Conservation (phyloP, 2,329 filamentous ascomycete species). For the Neopestalotiopsis clavispora region DNA sequence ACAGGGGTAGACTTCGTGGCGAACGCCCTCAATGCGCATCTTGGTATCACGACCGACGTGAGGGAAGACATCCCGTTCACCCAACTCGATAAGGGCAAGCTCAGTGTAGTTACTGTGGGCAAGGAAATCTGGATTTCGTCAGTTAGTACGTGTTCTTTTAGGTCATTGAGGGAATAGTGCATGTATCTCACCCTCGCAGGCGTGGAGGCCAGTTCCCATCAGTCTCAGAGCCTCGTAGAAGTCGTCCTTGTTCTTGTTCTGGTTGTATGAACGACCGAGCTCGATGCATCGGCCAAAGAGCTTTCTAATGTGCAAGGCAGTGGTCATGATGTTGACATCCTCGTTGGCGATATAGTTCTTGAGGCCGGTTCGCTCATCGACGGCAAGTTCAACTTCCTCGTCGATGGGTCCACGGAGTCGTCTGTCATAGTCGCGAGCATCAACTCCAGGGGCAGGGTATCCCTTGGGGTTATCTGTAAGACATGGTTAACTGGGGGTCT, state of each 20-base stretch:
- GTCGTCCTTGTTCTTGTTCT: slow-evolving; percentile 72
- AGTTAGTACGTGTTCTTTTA: slow-evolving; percentile 16
- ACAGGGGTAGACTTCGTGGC: slow-evolving; percentile 74
- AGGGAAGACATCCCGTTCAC: slow-evolving; percentile 81
- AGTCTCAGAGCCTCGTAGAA: slow-evolving; percentile 86
- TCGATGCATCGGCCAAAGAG: slow-evolving; percentile 78
- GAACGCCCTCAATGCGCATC: slow-evolving; percentile 71
- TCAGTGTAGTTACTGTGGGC: slow-evolving; percentile 95
- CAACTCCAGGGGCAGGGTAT: slow-evolving; percentile 81
- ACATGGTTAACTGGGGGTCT: not conserved
- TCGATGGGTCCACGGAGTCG: slow-evolving; percentile 84
- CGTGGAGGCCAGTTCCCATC: slow-evolving; percentile 87
- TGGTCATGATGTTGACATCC: slow-evolving; percentile 77
- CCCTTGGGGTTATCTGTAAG: slow-evolving; percentile 70
- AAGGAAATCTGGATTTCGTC: slow-evolving; percentile 68
- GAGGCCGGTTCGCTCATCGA: slow-evolving; percentile 77
- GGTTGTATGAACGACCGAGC: slow-evolving; percentile 76
- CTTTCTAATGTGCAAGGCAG: slow-evolving; percentile 74
- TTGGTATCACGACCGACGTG: slow-evolving; percentile 81
- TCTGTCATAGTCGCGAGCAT: slow-evolving; percentile 81
- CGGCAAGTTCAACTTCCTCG: slow-evolving; percentile 75
- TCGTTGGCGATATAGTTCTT: slow-evolving; percentile 98
- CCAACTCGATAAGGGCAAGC: slow-evolving; percentile 84
- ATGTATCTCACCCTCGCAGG: slow-evolving; percentile 68
- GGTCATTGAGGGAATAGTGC: not conserved